Base-by-base conservation (phyloP, 495 filamentous ascomycete genomes). In the Neurospora africana region DNA sequence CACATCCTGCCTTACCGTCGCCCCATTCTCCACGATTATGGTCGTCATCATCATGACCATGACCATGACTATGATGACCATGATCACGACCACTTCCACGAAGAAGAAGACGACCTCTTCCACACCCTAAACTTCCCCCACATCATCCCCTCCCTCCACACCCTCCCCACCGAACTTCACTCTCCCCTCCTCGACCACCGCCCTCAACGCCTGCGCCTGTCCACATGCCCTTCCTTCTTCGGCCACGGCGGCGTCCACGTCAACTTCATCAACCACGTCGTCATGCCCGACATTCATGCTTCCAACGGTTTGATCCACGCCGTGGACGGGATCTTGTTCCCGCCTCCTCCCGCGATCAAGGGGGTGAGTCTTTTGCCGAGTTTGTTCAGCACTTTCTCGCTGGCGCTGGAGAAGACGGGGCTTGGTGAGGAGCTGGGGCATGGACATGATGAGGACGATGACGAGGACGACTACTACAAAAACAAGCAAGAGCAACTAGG, bases 251-350 rank as follows among this genome's bases (percentile, higher is more conserved):
- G 89, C 30, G 80, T 92, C 40, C 85, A 82, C 15, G 72, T 98
- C 72, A 97, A 98, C 82, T 92, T 91, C 78, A 89, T 88, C 78
- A 88, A 85, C 80, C 86, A 84, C 36, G 79, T 96, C 68, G 78
- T 91, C 13, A 85, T 83, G n/a, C 77, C 85, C 68, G 87, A 96
- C 79, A 86, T 95, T 61, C 86, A 68, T 76, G 78, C 78, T 68
- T 86, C 86, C 61, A 97, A 97, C 81, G 94, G 94, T 68, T 81
- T 95, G 8, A 87, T 97, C 78, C 93, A 97, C 83, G 89, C 85
- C 70, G 79, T 97, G 70, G 86, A 92, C 81, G 81, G 78, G 71
- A 81, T 94, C 70, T 86, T 98, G 37, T 74, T 94, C 37, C 93
- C 92, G 10, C 94, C 94, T 13, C 90, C 91, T 0, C 78, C 81